Evolutionary conservation across 176 grass and related monocot genomes (phyloP).

Genomic region (barley (Hordeum vulgare)): MorexV3_pseudomolecules_assembly NC_058522.1:550240729-550241228

Average conservation of each 20-base stretch:
- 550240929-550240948: background rate
- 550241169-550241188: background rate
- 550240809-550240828: conserved; percentile 46
- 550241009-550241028: no score
- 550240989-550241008: no score
- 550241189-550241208: no score
- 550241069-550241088: background rate
- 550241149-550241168: background rate
- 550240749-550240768: conserved; percentile 72
- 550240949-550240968: no score
- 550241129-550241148: no score
- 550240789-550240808: conserved; percentile 73
- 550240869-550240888: conserved; percentile 60
- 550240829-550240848: conserved; percentile 53
- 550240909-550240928: background rate
- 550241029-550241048: no score
- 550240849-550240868: conserved; percentile 56
- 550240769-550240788: conserved; percentile 84
- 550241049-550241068: background rate
- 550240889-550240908: conserved; percentile 68
- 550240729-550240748: conserved; percentile 54
- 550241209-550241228: no score
- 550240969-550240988: no score
- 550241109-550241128: background rate
- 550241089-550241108: background rate